Evolutionary conservation across 2,329 filamentous ascomycete genomes (phyloP).

Genomic region (Scopulariopsis brevicaulis): DNA sequence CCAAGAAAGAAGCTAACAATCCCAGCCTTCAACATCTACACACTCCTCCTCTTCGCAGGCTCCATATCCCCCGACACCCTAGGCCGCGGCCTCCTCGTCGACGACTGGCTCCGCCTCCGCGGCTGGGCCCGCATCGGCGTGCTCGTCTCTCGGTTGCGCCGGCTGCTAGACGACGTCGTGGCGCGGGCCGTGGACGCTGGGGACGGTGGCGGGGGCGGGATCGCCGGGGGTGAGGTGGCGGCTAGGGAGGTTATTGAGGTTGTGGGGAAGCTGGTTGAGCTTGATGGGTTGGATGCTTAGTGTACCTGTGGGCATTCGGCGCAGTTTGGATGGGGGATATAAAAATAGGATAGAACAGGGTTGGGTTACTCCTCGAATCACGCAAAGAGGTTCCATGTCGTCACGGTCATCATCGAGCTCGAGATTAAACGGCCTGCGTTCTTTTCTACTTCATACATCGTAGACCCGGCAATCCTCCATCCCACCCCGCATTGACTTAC

Average conservation of each 20-base stretch:
- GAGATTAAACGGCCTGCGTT: background rate
- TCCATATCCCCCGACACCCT: constrained; percentile 76
- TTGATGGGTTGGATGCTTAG: constrained; percentile 72
- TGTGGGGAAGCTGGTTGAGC: constrained; percentile 72
- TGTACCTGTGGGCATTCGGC: too few species aligned
- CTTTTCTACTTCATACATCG: constrained; percentile 3
- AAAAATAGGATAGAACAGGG: too few species aligned
- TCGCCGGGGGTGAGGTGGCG: constrained; percentile 27
- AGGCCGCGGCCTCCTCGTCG: constrained; percentile 77
- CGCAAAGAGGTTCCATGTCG: too few species aligned
- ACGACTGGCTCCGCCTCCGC: constrained; percentile 76
- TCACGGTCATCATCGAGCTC: background rate
- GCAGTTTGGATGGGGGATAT: too few species aligned
- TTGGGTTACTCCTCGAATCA: too few species aligned
- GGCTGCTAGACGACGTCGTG: constrained; percentile 78
- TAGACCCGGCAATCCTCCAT: background rate
- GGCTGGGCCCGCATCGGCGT: constrained; percentile 96
- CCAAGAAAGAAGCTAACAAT: background rate
- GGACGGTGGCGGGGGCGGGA: constrained; percentile 19
- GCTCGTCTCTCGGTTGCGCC: constrained; percentile 68
- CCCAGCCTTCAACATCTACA: constrained; percentile 76
- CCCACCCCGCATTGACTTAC: background rate
- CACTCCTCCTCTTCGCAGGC: constrained; percentile 78
- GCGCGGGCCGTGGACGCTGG: constrained; percentile 72
- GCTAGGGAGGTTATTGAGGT: constrained; percentile 60